Conservation (phyloP, 2,329 filamentous ascomycete genomes). For the Cytospora leucostoma region DNA sequence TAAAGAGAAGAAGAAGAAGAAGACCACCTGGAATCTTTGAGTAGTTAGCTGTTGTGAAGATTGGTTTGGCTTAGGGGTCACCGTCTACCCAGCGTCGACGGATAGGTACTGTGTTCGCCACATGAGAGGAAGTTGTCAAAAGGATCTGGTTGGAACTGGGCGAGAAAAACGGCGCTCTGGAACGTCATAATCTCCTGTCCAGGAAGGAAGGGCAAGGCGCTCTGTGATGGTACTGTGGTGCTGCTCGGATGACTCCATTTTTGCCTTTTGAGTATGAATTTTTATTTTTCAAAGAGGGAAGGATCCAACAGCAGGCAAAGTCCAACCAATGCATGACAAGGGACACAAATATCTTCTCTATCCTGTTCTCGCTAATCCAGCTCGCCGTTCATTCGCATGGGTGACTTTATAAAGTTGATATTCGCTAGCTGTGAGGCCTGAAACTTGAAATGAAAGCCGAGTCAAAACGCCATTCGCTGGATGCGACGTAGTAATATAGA, state of each 20-base stretch:
- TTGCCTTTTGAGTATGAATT: neutral
- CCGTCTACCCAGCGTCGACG: neutral
- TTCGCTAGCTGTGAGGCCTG: slow-evolving; percentile 1
- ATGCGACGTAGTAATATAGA: slow-evolving; percentile 21
- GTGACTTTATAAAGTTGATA: neutral
- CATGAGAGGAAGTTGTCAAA: neutral
- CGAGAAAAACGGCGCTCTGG: neutral
- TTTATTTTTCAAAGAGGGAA: neutral
- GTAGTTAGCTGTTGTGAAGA: neutral
- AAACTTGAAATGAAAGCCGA: slow-evolving; percentile 3
- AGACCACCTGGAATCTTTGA: neutral
- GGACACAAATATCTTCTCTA: neutral
- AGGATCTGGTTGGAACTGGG: neutral
- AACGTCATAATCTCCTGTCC: slow-evolving; percentile 4
- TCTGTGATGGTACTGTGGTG: neutral
- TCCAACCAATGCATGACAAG: neutral
- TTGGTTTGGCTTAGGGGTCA: neutral
- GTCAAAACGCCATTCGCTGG: slow-evolving; percentile 25
- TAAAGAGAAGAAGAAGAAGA: too few relatives aligned
- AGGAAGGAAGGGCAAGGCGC: neutral
- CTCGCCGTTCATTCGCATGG: neutral
- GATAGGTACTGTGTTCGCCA: neutral
- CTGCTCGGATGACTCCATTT: slow-evolving; percentile 8
- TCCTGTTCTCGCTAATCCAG: neutral
- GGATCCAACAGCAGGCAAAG: neutral